phyloP scores from a whole-genome alignment of 225 moss, liverwort and hornwort species.

The Sphagnum contortum region DNA sequence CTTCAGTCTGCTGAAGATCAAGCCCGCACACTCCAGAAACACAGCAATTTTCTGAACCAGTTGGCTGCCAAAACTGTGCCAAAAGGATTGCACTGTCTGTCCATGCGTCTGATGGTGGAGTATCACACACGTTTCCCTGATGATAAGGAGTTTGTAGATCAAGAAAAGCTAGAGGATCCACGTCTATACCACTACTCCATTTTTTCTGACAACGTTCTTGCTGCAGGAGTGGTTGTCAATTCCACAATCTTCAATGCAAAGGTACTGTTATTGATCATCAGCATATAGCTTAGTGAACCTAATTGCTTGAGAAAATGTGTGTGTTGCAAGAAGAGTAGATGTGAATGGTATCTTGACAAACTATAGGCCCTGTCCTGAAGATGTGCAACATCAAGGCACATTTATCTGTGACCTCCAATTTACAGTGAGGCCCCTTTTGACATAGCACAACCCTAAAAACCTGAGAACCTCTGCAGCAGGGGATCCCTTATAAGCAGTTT shows the following conservation, averaged over 20 bases:
- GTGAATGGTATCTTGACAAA: too few relatives aligned
- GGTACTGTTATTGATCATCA: slow-evolving; percentile 12
- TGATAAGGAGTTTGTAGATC: slow-evolving; percentile 32
- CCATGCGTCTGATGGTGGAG: slow-evolving; percentile 52
- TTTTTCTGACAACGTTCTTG: slow-evolving; percentile 61
- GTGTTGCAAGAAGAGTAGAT: too few relatives aligned
- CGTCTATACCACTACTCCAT: slow-evolving; percentile 48
- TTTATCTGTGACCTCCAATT: too few relatives aligned
- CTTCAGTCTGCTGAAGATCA: slow-evolving; percentile 53
- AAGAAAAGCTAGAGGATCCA: slow-evolving; percentile 36
- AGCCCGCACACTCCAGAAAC: slow-evolving; percentile 48
- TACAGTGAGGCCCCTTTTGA: too few relatives aligned
- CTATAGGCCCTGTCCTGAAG: neutral
- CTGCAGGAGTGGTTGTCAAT: slow-evolving; percentile 61
- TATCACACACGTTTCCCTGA: slow-evolving; percentile 28
- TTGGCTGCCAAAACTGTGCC: slow-evolving; percentile 61
- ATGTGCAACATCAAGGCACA: neutral
- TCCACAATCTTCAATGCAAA: slow-evolving; percentile 41
- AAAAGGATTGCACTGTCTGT: slow-evolving; percentile 53
- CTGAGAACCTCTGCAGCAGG: too few relatives aligned
- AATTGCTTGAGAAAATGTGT: too few relatives aligned
- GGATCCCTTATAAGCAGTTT: too few relatives aligned
- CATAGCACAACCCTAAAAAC: too few relatives aligned
- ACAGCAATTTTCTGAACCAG: slow-evolving; percentile 53
- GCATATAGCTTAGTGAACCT: too few relatives aligned